Base-by-base conservation (phyloP, 768 basidiomycete genomes). In the Xerocomellus amylosporus region DNA sequence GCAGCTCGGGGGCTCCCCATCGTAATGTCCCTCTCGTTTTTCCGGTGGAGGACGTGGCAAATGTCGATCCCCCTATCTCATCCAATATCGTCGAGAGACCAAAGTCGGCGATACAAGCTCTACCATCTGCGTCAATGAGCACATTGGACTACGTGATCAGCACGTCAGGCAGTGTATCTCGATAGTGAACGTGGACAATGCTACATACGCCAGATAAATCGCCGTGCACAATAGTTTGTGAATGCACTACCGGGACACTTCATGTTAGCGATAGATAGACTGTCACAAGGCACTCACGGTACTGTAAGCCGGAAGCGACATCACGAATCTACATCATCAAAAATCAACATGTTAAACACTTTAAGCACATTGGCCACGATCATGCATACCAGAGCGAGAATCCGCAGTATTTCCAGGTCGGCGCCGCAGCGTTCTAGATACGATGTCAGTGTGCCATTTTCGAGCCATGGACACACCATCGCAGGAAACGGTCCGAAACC, bases 1-100 rank as follows among this genome's bases (percentile, higher is more conserved):
- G 76, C 5, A 79, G 55, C 22, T 72, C 61, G 0, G 75, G 65
- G 47, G 78, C 78, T 13, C 77, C 73, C 76, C 77, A 79, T 0
- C 78, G 73, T 26, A 77, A 62, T 24, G 41, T 54, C 8, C 53
- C 53, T 43, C 34, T 36, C 9, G 41, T 24, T 26, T 53, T 53
- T 49, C 46, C 40, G 6, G 39, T 34, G 6, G 49, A 24, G 19
- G 41, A 36, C 9, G 39, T 34, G 14, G n/a, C 36, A n/a, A n/a
- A 37, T 42, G 22, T 54, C 8, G 50, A 38, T 24, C 24, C 24
- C 15, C 44, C 51, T n/a, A 52, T 39, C 24, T 46, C 44, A 22
- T 24, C 26, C 19, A 46, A n/a, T 19, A 46, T 14, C 9, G 44
- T 52, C 36, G 44, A 46, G 14, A 45, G 51, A 13, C 51, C 44